Evolutionary conservation across 73 alveolate genomes (phyloP).

Genomic region (Breviolum minutum): DNA sequence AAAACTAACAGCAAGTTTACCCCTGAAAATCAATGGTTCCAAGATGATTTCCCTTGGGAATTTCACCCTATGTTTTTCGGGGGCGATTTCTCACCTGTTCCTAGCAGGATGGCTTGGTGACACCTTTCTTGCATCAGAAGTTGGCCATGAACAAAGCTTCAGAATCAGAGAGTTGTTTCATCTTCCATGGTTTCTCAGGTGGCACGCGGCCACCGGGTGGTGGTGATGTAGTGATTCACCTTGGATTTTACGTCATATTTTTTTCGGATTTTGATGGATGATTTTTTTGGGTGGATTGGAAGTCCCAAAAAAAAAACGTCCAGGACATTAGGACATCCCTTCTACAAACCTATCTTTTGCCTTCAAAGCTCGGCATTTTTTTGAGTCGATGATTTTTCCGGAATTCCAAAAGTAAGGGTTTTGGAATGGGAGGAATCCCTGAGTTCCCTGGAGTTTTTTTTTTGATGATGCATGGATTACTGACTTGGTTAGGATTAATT

Average conservation of each 20-base stretch:
- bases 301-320: too few relatives aligned
- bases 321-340: too few relatives aligned
- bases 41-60: not conserved
- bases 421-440: too few relatives aligned
- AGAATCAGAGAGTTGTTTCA: not conserved
- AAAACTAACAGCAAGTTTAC: too few relatives aligned
- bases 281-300: not conserved
- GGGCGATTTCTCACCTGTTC: not conserved
- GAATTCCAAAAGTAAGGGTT: too few relatives aligned
- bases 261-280: not conserved
- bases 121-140: constrained; percentile 18
- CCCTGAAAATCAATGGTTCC: too few relatives aligned
- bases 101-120: constrained; percentile 18
- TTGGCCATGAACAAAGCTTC: not conserved
- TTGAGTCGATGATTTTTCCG: too few relatives aligned
- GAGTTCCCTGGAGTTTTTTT: too few relatives aligned
- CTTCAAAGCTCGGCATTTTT: too few relatives aligned
- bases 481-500: too few relatives aligned
- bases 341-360: too few relatives aligned
- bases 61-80: not conserved
- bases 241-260: not conserved
- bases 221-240: not conserved
- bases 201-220: not conserved
- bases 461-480: too few relatives aligned
- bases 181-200: constrained; percentile 75